phyloP scores from a whole-genome alignment of 192 early-diverging fungal genomes.

The Fimicolochytrium jonesii region DNA sequence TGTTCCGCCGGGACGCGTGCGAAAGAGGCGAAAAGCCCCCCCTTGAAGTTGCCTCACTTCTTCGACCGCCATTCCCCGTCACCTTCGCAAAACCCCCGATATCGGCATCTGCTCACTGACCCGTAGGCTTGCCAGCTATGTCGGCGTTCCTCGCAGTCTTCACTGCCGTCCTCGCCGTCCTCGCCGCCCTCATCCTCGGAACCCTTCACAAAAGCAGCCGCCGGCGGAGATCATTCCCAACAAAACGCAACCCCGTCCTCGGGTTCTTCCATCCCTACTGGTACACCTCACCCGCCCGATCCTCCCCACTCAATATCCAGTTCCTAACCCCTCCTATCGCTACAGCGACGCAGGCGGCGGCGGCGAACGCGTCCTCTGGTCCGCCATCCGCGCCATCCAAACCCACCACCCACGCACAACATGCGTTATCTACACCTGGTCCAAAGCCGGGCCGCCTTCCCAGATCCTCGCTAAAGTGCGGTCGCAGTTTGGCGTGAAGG shows the following conservation, averaged over 20 bases:
- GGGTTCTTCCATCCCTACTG: slow-evolving; percentile 93
- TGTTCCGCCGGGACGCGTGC: neutral
- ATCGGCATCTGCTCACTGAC: no score
- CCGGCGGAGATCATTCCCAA: neutral
- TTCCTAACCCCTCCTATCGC: neutral
- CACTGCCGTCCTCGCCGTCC: neutral
- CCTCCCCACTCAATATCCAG: neutral
- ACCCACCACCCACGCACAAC: slow-evolving; percentile 59
- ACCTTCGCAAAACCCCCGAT: no score
- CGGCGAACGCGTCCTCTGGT: slow-evolving; percentile 97
- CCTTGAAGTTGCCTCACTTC: no score
- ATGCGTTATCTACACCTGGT: slow-evolving; percentile 80
- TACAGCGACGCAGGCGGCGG: slow-evolving; percentile 81
- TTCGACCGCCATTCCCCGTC: no score
- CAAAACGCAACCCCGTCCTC: neutral
- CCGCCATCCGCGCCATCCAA: slow-evolving; percentile 75
- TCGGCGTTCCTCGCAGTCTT: neutral
- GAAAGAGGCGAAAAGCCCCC: neutral
- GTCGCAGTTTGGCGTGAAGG: no score
- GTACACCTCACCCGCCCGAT: slow-evolving; percentile 26
- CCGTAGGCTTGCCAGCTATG: no score
- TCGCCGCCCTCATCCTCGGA: neutral
- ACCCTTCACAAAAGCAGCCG: neutral
- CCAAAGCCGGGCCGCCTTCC: slow-evolving; percentile 43
- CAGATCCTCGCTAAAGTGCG: slow-evolving; percentile 61